Evolutionary conservation across 306 rosid species (phyloP), one percentile per base, ranked within the genome.

Genomic region (Hylodesmum podocarpum): DNA sequence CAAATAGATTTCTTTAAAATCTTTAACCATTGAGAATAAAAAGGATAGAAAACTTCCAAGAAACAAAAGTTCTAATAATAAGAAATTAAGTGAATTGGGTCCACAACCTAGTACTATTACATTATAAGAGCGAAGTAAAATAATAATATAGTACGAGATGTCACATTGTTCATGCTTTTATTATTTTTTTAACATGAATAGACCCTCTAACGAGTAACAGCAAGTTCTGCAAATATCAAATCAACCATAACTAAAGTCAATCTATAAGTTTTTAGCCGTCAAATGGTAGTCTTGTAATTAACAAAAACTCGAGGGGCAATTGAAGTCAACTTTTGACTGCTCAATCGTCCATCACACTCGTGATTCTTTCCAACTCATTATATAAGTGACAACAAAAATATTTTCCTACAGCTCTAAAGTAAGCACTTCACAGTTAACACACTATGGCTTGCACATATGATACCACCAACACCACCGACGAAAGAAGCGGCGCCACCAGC

Each of bases 381-480:
- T 77, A 69, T 54, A 33, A 19, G 13, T 2, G 0, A 2, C 1
- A 1, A 39, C 2, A 18, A 0, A 9, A 33, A 16, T 3, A 3
- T 5, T 9, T 12, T 22, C 15, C 44, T 4, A n/a, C 4, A 10
- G 5, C 71, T 65, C 71, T 65, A 27, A 34, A 8, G 21, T 27
- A 29, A 58, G 6, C 22, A n/a, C n/a, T n/a, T n/a, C n/a, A n/a
- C n/a, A n/a, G n/a, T n/a, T n/a, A n/a, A n/a, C n/a, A 28, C 49
- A 18, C 8, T 14, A 83, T 86, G 89, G 68, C 64, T 33, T 40
- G 66, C 40, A 58, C 9, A 0, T 33, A 25, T 55, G 25, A 24
- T 2, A 13, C 21, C 11, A 18, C 33, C 0, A 15, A 66, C 72
- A 41, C 83, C 70, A 70, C 53, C 61, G 41, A 72, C 5, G 66